Evolutionary conservation across 257 asterid genomes (phyloP), one percentile per base, ranked within the genome.

Genomic region (Scutellaria minor): DNA sequence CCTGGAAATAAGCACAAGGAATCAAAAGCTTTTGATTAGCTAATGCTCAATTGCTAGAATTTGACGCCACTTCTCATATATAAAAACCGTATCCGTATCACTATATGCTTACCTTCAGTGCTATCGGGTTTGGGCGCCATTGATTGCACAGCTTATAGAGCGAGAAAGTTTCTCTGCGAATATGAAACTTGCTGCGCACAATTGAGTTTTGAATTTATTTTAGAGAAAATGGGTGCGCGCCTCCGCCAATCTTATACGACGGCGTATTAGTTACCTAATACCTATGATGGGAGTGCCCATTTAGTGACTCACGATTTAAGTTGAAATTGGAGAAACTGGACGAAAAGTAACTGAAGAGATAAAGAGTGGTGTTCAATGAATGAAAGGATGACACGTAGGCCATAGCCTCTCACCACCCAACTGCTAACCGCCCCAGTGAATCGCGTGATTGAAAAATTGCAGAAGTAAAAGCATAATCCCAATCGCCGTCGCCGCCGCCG

Each of bases 81-180:
- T 31, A 31, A 2, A 2, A 31, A 31, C 37, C 37, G 37, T 37
- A 40, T 24, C 13, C 4, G 37, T 18, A 7, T 5, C 11, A 10
- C 44, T 45, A 47, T 15, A 35, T 24, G 20, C 5, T 76, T 40
- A 88, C 97, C 97, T 86, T 93, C 96, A 14, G 97, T 70, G 79
- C 83, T 87, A 61, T 93, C 98, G 15, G 92, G 37, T 81, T 90
- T 93, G 10, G 98, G 98, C 75, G 98, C 93, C 97, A 93, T 93
- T 5, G 84, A 14, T 79, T 47, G 65, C 68, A 66, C 81, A 67
- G 78, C 63, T 46, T 62, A 48, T 50, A 59, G 72, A 71, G 87
- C 88, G 88, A 86, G 89, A 84, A 79, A 81, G 52, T 27, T 59
- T 78, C 59, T 24, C 55, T 47, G 64, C 37, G 64, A 41, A 48